Conservation (phyloP, 2,329 filamentous ascomycete genomes). For the Parastagonospora nodorum region DNA sequence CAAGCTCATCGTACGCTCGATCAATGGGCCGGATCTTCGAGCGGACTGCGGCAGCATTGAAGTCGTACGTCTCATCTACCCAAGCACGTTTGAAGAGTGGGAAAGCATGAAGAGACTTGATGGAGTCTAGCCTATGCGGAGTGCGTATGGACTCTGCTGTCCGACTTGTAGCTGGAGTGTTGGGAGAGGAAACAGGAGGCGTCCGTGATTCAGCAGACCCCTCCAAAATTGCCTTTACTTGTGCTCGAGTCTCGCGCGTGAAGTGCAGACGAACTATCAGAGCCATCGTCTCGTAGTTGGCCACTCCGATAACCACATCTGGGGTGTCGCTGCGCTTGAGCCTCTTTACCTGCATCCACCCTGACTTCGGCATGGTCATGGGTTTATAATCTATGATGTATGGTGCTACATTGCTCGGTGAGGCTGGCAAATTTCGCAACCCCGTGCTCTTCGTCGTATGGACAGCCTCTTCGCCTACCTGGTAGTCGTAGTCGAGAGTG, state of each 20-base stretch:
- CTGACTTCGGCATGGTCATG: neutral
- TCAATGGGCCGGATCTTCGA: neutral
- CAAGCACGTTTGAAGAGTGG: constrained; percentile 18
- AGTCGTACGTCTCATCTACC: constrained; percentile 24
- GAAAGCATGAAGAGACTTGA: neutral
- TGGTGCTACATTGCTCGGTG: neutral
- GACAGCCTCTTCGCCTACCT: neutral
- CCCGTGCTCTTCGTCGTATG: neutral
- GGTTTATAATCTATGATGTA: neutral
- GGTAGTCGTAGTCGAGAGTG: constrained; percentile 15
- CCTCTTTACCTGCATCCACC: constrained; percentile 7
- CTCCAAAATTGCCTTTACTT: neutral
- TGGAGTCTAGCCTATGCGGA: neutral
- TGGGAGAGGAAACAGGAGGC: neutral
- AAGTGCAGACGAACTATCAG: constrained; percentile 16
- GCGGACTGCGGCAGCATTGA: constrained; percentile 14
- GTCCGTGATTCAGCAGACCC: neutral
- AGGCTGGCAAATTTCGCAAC: neutral
- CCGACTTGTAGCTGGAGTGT: neutral
- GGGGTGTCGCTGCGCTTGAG: neutral
- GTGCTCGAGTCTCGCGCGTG: constrained; percentile 8
- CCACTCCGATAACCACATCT: neutral
- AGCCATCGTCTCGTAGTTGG: constrained; percentile 4
- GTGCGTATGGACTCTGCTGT: neutral
- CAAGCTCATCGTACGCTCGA: neutral